Conservation (phyloP, 768 basidiomycete genomes). For the Gloeopeniophorella convolvens region DNA sequence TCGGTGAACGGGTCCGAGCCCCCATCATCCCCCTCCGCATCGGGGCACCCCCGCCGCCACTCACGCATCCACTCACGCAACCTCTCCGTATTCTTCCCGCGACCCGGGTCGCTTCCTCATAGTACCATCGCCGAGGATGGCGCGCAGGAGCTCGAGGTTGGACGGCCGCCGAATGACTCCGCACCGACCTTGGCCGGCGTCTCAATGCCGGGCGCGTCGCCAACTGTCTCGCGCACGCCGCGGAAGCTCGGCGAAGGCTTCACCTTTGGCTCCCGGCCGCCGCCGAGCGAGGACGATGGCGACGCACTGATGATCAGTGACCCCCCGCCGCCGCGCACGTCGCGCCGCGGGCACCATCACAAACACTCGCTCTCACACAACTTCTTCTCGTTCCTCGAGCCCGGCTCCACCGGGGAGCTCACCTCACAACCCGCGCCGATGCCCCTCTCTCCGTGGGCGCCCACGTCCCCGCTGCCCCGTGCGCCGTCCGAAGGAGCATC, state of each 20-base stretch:
- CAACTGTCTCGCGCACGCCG: slow-evolving; percentile 32
- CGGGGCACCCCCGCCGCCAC: slow-evolving; percentile 40
- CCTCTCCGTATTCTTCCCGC: slow-evolving; percentile 86
- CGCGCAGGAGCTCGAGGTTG: slow-evolving; percentile 44
- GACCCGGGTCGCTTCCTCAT: slow-evolving; percentile 56
- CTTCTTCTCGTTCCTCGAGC: slow-evolving; percentile 94
- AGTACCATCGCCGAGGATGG: slow-evolving; percentile 66
- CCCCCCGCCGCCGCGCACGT: slow-evolving; percentile 27
- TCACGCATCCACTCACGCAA: slow-evolving; percentile 84
- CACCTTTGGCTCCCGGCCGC: slow-evolving; percentile 56
- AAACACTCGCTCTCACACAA: slow-evolving; percentile 93
- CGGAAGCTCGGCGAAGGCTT: slow-evolving; percentile 48
- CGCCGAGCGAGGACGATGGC: slow-evolving; percentile 29
- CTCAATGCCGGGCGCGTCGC: slow-evolving; percentile 37
- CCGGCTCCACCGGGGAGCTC: slow-evolving; percentile 42
- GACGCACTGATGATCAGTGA: slow-evolving; percentile 22
- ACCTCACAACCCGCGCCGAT: slow-evolving; percentile 54
- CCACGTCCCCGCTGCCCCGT: slow-evolving; percentile 39
- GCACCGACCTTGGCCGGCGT: not conserved
- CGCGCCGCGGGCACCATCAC: slow-evolving; percentile 76
- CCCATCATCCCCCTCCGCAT: slow-evolving; percentile 23
- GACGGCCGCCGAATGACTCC: slow-evolving; percentile 18
- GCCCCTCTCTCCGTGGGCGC: slow-evolving; percentile 64
- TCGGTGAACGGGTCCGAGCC: slow-evolving; percentile 7
- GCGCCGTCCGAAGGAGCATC: slow-evolving; percentile 2